Conservation (phyloP, 1,284 basidiomycete genomes). For the Agaricales sp. region DNA sequence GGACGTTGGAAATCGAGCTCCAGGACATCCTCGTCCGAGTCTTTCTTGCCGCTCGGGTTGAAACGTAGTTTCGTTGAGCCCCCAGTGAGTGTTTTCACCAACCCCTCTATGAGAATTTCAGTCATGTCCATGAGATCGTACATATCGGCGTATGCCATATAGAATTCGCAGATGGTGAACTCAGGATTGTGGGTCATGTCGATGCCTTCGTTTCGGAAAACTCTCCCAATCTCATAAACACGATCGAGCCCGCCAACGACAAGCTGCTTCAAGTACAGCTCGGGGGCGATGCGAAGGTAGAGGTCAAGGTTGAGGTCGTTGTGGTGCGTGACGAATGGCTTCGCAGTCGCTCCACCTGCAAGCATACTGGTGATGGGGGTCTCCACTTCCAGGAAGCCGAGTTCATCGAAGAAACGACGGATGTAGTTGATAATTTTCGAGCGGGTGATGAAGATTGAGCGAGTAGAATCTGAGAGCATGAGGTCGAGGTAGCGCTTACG, state of each 20-base stretch:
- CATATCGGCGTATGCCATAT: constrained; percentile 99
- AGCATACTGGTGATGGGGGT: constrained; percentile 98
- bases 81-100: constrained; percentile 83
- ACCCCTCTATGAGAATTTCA: constrained; percentile 82
- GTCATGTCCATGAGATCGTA: constrained; percentile 98
- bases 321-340: constrained; percentile 98
- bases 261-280: constrained; percentile 97
- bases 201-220: constrained; percentile 98
- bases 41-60: constrained; percentile 91
- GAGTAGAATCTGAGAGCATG: constrained; percentile 88
- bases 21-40: constrained; percentile 44
- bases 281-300: constrained; percentile 97
- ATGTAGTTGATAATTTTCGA: constrained; percentile 86
- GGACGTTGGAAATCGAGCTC: constrained; percentile 87
- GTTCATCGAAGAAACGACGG: constrained; percentile 82
- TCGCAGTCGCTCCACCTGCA: constrained; percentile 96
- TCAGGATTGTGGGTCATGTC: constrained; percentile 98
- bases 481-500: constrained; percentile 99
- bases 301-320: constrained; percentile 97
- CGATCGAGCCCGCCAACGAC: constrained; percentile 96
- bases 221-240: constrained; percentile 97
- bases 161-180: constrained; percentile 99
- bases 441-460: constrained; percentile 88
- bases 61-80: constrained; percentile 79
- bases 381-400: constrained; percentile 98